These are phyloP conservation scores for Middelhovenomyces tepae DNA, from an alignment of 805 yeast species.

Conservation along the genomic window DNA sequence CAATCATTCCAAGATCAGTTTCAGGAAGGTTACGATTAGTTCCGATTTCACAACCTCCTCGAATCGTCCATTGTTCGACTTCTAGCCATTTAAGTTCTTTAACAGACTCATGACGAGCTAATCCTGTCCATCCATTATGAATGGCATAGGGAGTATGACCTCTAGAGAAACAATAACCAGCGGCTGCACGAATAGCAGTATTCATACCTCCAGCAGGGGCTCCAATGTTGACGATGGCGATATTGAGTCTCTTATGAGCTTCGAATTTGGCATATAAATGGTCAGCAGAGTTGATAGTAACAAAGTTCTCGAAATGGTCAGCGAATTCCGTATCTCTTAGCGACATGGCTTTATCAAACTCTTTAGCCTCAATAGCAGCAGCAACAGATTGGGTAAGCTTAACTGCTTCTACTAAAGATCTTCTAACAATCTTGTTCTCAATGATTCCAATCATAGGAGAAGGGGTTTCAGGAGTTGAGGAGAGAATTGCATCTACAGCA, in stretches of 20 bases:
- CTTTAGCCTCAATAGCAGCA: constrained; percentile 65
- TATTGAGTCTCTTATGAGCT: constrained; percentile 49
- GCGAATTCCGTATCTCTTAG: constrained; percentile 82
- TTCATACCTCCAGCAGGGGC: constrained; percentile 98
- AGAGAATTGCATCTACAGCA: constrained; percentile 88
- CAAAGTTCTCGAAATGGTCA: constrained; percentile 67
- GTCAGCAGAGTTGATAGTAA: constrained; percentile 59
- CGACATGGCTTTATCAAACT: constrained; percentile 79
- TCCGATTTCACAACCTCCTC: constrained; percentile 96
- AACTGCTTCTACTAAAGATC: constrained; percentile 86
- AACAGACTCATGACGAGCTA: constrained; percentile 82
- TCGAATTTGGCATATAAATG: constrained; percentile 56
- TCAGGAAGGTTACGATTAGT: constrained; percentile 86
- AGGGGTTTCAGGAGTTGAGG: constrained; percentile 80
- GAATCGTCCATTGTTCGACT: constrained; percentile 77
- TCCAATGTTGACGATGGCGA: constrained; percentile 87
- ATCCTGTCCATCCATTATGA: constrained; percentile 88
- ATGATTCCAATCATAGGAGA: constrained; percentile 88
- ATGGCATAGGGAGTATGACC: constrained; percentile 91
- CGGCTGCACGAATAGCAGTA: constrained; percentile 85
- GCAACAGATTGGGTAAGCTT: constrained; percentile 84
- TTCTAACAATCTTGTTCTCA: constrained; percentile 80
- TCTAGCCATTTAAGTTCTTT: constrained; percentile 70
- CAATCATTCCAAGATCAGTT: constrained; percentile 78
- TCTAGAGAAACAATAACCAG: constrained; percentile 74